Percentiles rank a stretch among this genome's conserved stretches.
Conservation (phyloP, 768 basidiomycete species). For the Panaeolus cyanescens region DNA sequence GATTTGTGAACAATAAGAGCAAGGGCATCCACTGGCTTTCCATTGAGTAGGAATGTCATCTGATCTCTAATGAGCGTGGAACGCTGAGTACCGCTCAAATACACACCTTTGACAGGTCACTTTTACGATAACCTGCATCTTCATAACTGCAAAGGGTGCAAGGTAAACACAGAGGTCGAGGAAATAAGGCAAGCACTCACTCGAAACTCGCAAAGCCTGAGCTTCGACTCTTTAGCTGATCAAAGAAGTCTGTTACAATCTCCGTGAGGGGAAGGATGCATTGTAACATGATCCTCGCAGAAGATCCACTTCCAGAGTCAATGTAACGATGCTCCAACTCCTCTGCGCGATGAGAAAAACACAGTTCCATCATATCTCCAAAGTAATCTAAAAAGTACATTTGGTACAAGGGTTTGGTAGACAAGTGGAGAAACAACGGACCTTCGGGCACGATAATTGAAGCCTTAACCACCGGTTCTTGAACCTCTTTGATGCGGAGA, state of each 20-base stretch:
- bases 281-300: slow-evolving; percentile 76
- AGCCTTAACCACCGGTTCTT: slow-evolving; percentile 92
- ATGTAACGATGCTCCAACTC: slow-evolving; percentile 85
- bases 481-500: slow-evolving; percentile 69
- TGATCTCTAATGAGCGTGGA: slow-evolving; percentile 29
- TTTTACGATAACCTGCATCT: slow-evolving; percentile 84
- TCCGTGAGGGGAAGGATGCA: slow-evolving; percentile 88
- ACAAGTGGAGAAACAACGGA: slow-evolving; percentile 27
- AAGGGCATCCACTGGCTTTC: slow-evolving; percentile 89
- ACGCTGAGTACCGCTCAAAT: not conserved
- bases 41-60: slow-evolving; percentile 92
- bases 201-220: slow-evolving; percentile 93
- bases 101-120: slow-evolving; percentile 79
- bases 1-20: slow-evolving; percentile 90
- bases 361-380: slow-evolving; percentile 95
- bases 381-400: slow-evolving; percentile 67
- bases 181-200: slow-evolving; percentile 43
- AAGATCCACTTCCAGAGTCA: slow-evolving; percentile 52
- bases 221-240: slow-evolving; percentile 89
- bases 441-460: slow-evolving; percentile 95
- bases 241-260: slow-evolving; percentile 95
- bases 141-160: slow-evolving; percentile 69
- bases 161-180: not conserved
- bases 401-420: not conserved
- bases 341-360: slow-evolving; percentile 81